Percentiles rank a stretch among this genome's conserved stretches.
These are phyloP conservation scores for Globomyces sp. DNA, from an alignment of 371 early-diverging fungal species.

Conservation along the genomic window DNA sequence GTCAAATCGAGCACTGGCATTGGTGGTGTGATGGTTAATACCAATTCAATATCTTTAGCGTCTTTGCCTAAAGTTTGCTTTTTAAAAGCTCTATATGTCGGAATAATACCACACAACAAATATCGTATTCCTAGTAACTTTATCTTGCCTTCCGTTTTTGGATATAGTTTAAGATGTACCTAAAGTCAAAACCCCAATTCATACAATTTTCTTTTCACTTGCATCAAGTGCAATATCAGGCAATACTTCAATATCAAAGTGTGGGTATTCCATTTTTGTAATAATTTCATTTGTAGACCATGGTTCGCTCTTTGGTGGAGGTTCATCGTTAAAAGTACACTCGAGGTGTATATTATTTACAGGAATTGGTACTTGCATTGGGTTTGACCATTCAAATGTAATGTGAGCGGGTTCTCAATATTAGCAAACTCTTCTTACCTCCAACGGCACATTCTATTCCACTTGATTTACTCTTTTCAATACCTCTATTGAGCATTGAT, in stretches of 20 bases:
- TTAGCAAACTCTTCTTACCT: constrained; percentile 40
- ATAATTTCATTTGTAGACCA: constrained; percentile 4
- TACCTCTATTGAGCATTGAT: constrained; percentile 39
- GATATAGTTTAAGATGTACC: constrained; percentile 68
- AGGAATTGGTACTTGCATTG: constrained; percentile 59
- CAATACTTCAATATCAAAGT: constrained; percentile 57
- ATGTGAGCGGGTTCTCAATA: constrained; percentile 66
- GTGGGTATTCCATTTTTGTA: constrained; percentile 18
- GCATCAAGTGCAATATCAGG: constrained; percentile 52
- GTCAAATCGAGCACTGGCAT: constrained; percentile 81
- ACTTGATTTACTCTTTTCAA: constrained; percentile 41
- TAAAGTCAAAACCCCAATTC: background rate
- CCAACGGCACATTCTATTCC: constrained; percentile 60
- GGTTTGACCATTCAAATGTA: constrained; percentile 60
- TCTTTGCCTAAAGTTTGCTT: constrained; percentile 55
- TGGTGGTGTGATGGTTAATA: constrained; percentile 64
- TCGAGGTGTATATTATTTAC: constrained; percentile 59
- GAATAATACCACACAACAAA: constrained; percentile 71
- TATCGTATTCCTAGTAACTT: constrained; percentile 73
- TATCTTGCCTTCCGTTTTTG: constrained; percentile 73
- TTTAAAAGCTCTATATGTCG: constrained; percentile 63
- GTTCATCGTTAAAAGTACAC: constrained; percentile 16
- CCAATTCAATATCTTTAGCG: constrained; percentile 67
- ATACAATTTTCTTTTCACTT: constrained; percentile 38
- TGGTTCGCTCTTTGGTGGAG: constrained; percentile 13